These are phyloP conservation scores for Cytospora chrysosperma DNA, from an alignment of 2,329 filamentous ascomycete genomes.

Conservation along the genomic window DNA sequence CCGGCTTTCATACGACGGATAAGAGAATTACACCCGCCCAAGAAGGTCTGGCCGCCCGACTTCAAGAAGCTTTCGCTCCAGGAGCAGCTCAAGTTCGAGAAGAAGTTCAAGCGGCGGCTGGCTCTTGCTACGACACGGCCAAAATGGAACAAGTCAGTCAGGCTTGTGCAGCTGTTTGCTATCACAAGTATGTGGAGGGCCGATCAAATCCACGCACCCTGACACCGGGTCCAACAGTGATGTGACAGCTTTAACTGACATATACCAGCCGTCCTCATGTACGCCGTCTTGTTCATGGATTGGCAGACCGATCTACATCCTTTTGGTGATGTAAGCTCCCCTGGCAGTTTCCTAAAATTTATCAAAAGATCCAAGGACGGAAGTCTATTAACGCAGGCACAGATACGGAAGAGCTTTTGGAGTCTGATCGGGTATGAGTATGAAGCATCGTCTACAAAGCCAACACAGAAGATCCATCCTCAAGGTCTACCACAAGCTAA, in stretches of 20 bases:
- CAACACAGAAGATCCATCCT: background rate
- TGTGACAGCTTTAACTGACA: background rate
- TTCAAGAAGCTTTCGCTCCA: slow-evolving; percentile 67
- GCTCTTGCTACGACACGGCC: slow-evolving; percentile 61
- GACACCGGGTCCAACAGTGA: background rate
- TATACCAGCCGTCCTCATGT: slow-evolving; percentile 49
- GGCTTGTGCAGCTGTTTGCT: slow-evolving; percentile 61
- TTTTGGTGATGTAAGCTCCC: slow-evolving; percentile 46
- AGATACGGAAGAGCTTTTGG: slow-evolving; percentile 31
- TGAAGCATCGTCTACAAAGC: slow-evolving; percentile 2
- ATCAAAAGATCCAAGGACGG: slow-evolving; percentile 11
- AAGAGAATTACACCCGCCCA: slow-evolving; percentile 59
- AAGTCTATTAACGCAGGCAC: slow-evolving; percentile 10
- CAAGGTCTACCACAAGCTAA: background rate
- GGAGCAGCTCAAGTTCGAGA: slow-evolving; percentile 76
- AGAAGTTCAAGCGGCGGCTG: slow-evolving; percentile 71
- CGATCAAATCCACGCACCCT: background rate
- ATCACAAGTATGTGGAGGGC: slow-evolving; percentile 51
- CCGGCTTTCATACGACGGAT: slow-evolving; percentile 23
- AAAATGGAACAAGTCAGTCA: slow-evolving; percentile 62
- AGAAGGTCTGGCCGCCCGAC: slow-evolving; percentile 77
- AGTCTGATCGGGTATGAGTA: slow-evolving; percentile 22
- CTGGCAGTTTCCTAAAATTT: slow-evolving; percentile 6
- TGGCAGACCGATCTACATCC: slow-evolving; percentile 48
- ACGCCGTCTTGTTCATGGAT: slow-evolving; percentile 63